Percentiles rank a stretch among this genome's conserved stretches.
Conservation (phyloP, 495 filamentous ascomycete genomes). For the Neurospora sp. region DNA sequence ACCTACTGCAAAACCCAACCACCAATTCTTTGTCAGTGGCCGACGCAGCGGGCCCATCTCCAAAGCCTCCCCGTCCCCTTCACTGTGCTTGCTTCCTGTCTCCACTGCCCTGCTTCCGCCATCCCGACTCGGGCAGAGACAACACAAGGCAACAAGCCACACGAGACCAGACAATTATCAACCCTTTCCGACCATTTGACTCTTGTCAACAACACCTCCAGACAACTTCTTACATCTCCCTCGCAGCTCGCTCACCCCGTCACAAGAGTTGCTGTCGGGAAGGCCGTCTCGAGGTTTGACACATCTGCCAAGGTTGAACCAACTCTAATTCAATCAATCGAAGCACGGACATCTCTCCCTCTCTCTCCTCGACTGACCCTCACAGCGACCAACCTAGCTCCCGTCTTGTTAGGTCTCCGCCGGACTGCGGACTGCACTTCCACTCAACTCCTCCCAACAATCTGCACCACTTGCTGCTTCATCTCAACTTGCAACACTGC, state of each 20-base stretch:
- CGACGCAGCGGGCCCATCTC: not conserved
- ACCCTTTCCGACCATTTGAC: not conserved
- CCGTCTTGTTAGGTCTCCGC: not conserved
- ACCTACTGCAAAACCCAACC: conserved; percentile 6
- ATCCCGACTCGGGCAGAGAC: not conserved
- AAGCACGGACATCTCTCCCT: not conserved
- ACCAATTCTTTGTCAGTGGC: conserved; percentile 15
- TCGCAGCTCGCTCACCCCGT: not conserved
- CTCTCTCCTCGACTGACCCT: not conserved
- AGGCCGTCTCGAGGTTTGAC: not conserved
- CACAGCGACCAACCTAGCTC: not conserved
- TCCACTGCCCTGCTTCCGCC: conserved; percentile 2
- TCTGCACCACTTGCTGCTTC: not conserved
- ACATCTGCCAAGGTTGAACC: not conserved
- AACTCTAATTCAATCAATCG: not conserved
- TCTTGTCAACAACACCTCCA: not conserved
- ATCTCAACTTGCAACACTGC: not conserved
- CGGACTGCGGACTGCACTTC: not conserved
- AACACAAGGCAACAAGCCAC: not conserved
- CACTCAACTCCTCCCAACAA: not conserved
- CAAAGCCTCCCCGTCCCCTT: not conserved
- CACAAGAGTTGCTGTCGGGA: not conserved
- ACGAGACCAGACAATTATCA: not conserved
- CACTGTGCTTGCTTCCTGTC: not conserved
- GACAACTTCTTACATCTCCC: not conserved